Evolutionary conservation across 805 yeast species (phyloP).

Genomic region (Candida awuae): DNA sequence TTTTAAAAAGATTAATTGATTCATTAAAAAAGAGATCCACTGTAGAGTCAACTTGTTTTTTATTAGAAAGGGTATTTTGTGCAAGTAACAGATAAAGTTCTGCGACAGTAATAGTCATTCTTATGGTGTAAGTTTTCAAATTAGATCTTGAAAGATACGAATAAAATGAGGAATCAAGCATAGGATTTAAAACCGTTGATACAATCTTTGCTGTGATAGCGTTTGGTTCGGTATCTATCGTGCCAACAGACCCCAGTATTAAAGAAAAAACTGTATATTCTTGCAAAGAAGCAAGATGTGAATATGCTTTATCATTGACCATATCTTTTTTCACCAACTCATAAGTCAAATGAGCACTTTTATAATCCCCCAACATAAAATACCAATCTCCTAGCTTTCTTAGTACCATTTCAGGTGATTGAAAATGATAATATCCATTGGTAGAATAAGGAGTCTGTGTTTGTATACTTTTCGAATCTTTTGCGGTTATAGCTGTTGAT

Average conservation of each 20-base stretch:
- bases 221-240: slow-evolving; percentile 24
- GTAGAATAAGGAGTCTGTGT: slow-evolving; percentile 32
- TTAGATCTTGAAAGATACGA: slow-evolving; percentile 67
- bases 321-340: slow-evolving; percentile 76
- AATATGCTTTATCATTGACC: slow-evolving; percentile 70
- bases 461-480: slow-evolving; percentile 10
- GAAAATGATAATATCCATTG: slow-evolving; percentile 52
- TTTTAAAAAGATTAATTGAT: slow-evolving; percentile 38
- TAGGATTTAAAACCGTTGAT: slow-evolving; percentile 47
- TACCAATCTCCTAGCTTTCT: slow-evolving; percentile 90
- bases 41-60: neutral
- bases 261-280: slow-evolving; percentile 78
- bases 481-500: neutral
- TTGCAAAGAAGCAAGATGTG: slow-evolving; percentile 72
- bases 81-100: slow-evolving; percentile 52
- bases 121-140: slow-evolving; percentile 59
- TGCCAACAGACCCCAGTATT: slow-evolving; percentile 43
- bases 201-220: slow-evolving; percentile 36
- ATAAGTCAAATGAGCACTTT: slow-evolving; percentile 73
- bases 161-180: slow-evolving; percentile 65
- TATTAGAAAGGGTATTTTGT: slow-evolving; percentile 23
- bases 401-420: slow-evolving; percentile 62
- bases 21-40: slow-evolving; percentile 37
- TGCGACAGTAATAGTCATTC: slow-evolving; percentile 57
- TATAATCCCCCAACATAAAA: slow-evolving; percentile 83